Evolutionary conservation across 2,329 filamentous ascomycete species (phyloP), one percentile per base, ranked within the genome.

Genomic region (Neofusicoccum kwambonambiense): DNA sequence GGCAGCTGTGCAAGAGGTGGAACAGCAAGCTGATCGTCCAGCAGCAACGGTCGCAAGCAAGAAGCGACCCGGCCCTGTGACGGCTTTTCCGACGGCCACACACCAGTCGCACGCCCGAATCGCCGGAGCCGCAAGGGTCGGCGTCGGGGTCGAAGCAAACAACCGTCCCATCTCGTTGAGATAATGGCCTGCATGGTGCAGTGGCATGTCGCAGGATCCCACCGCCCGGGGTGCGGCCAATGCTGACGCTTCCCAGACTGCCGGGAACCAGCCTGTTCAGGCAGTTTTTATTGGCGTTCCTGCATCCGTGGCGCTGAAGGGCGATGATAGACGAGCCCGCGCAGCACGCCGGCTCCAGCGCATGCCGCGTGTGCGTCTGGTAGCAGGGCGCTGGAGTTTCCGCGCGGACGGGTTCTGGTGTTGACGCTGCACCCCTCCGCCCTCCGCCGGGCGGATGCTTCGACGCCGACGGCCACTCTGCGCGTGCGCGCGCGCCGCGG

Each of bases 231-330:
- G 56, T 47, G 56, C 56, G 56, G 42, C 56, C 56, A 60, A 60
- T 60, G 56, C 56, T 60, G 56, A 60, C 27, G 56, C 42, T 60
- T 60, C 44, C 56, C 56, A 60, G 37, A 41, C 42, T 60, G 19
- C 56, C 56, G 56, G 56, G 42, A 60, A 47, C 56, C 56, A 60
- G 56, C 56, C 56, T 60, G 56, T 60, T 60, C 56, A 60, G 56
- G 56, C 42, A 60, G 56, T 60, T 64, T 39, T 44, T 64, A 64
- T 64, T 64, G 62, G 62, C 51, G 62, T 64, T 64, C 62, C 62
- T 64, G 62, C 62, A 64, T 64, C 51, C 51, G 51, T 45, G 62
- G 51, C 62, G 27, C 31, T 57, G 51, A 56, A 64, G 41, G 62
- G 51, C 51, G 51, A 64, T 64, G 62, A 57, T 47, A 42, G 62